phyloP scores from a whole-genome alignment of 2,329 filamentous ascomycete genomes.

The Microcyclospora pomicola region DNA sequence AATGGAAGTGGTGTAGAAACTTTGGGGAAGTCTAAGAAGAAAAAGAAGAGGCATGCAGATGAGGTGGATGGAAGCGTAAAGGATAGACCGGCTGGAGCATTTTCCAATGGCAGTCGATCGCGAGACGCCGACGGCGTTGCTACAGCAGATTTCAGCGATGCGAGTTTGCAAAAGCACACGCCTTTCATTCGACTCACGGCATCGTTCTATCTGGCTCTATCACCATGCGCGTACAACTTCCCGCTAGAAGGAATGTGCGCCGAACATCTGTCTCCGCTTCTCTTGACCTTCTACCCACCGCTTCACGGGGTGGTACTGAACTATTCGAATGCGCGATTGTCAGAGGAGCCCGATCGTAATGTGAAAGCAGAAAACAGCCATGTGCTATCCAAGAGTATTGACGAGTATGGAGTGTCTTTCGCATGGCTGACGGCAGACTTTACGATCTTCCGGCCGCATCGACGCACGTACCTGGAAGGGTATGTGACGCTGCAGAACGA shows the following conservation, averaged over 20 bases:
- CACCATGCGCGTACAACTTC: constrained; percentile 54
- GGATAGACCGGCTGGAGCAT: too few species aligned
- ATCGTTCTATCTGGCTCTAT: constrained; percentile 66
- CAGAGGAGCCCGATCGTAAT: constrained; percentile 27
- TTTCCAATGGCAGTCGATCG: too few species aligned
- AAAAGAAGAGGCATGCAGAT: not conserved
- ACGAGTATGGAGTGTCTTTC: constrained; percentile 77
- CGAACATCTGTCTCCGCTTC: constrained; percentile 60
- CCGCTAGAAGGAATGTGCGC: constrained; percentile 58
- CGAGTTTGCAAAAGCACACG: constrained; percentile 26
- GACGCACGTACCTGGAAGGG: constrained; percentile 63
- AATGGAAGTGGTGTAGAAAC: too few species aligned
- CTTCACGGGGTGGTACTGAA: constrained; percentile 61
- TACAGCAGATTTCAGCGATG: not conserved
- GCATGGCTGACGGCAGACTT: constrained; percentile 83
- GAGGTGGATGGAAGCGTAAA: not conserved
- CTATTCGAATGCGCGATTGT: constrained; percentile 56
- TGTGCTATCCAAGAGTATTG: constrained; percentile 38
- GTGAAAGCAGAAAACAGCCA: not conserved
- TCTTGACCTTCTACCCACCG: constrained; percentile 62
- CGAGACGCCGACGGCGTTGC: too few species aligned
- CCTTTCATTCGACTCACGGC: constrained; percentile 69
- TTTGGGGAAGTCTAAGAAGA: constrained; percentile 2
- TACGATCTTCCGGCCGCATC: constrained; percentile 63
- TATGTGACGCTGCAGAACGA: constrained; percentile 76